Evolutionary conservation across 2,329 filamentous ascomycete species (phyloP), one percentile per base, ranked within the genome.

Genomic region (Aspergillus thermomutatus): DNA sequence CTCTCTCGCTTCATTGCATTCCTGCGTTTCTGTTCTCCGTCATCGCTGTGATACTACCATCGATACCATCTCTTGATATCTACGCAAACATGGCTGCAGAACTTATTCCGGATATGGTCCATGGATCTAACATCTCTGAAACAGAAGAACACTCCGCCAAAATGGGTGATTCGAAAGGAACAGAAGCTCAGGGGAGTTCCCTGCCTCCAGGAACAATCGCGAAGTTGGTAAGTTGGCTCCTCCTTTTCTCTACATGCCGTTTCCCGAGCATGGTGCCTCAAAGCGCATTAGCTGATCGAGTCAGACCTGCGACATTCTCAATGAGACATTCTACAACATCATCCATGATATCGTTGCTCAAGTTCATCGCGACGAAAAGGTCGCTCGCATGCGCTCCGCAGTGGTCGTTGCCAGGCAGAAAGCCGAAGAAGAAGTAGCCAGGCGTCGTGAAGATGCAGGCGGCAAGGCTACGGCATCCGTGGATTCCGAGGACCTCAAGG

Each of bases 331-430:
- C 46, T 78, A 83, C 64, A 85, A 82, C 64, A 83, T 86, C 63
- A 80, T 87, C 62, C 81, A 85, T 69, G 81, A 83, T 63, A 79
- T 84, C 25, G 80, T 84, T 53, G 75, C 84, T 28, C 78, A 82
- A 60, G 80, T 80, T 31, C 84, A 87, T 66, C 82, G 82, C 60
- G 77, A 82, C 56, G 84, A 87, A 69, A 86, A 86, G 72, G 73
- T 82, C 58, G 78, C 84, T 45, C 80, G 84, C 56, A 83, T 83
- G 80, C 79, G 80, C 72, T 72, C 82, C 64, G 72, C 82, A 58
- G 70, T 78, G 27, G 67, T 78, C 25, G 58, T 75, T 45, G 73
- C 76, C 40, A 69, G 75, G 59, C 76, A 79, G 57, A 73, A 73
- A 58, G 77, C 76, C 4, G 77, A 79, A 60, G 70, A 72, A 49